phyloP scores from a whole-genome alignment of 208 protist genomes.

The Leishmania mexicana region DNA sequence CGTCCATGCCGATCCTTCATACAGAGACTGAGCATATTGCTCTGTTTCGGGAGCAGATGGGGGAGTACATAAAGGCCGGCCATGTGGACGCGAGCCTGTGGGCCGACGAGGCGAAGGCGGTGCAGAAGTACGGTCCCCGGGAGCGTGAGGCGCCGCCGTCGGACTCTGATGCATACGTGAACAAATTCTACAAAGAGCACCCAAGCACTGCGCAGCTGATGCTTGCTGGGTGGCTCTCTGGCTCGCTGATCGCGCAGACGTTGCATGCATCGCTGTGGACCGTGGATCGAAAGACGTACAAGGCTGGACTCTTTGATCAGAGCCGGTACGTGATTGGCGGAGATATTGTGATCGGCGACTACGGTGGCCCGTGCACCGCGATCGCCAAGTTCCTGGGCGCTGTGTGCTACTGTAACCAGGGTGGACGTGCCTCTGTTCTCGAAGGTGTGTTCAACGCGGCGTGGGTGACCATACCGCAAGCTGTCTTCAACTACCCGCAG shows the following conservation, averaged over 20 bases:
- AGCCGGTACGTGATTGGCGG: conserved; percentile 49
- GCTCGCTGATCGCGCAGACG: conserved; percentile 24
- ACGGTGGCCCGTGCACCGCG: conserved; percentile 33
- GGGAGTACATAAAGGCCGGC: conserved; percentile 32
- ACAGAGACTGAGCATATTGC: conserved; percentile 18
- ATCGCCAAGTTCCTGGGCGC: conserved; percentile 28
- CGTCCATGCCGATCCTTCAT: conserved; percentile 29
- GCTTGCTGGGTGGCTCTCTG: conserved; percentile 48
- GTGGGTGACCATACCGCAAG: not conserved
- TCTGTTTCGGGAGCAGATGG: too few relatives aligned
- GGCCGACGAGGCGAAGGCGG: not conserved
- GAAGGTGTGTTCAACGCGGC: not conserved
- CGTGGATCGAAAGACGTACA: conserved; percentile 23
- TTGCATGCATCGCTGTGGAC: conserved; percentile 19
- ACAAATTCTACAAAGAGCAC: conserved; percentile 14
- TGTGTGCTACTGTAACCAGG: conserved; percentile 46
- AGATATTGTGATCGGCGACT: conserved; percentile 66
- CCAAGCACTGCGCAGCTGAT: conserved; percentile 27
- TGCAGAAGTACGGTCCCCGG: not conserved
- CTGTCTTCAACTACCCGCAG: conserved; percentile 2
- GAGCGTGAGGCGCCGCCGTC: not conserved
- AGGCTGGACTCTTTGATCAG: conserved; percentile 43
- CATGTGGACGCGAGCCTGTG: not conserved
- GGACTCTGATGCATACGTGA: not conserved
- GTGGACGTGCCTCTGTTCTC: conserved; percentile 1